These are phyloP conservation scores for Psidium friedrichsthalianum DNA, from an alignment of 345 rosid species.

Conservation along the genomic window DNA sequence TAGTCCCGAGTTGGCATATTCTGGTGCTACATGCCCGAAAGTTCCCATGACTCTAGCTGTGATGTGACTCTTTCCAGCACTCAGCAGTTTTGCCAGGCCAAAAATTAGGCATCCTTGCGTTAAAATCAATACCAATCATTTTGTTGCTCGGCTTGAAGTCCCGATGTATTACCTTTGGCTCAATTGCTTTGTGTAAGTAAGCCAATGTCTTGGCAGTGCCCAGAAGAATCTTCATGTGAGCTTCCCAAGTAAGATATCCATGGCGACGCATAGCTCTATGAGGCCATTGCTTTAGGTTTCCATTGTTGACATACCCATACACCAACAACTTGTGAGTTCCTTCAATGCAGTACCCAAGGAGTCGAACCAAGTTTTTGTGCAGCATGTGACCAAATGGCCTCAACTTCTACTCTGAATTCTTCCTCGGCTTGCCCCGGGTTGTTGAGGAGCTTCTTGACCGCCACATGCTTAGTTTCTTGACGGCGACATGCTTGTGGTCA, in stretches of 20 bases:
- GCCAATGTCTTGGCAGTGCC: constrained; percentile 93
- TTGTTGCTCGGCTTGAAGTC: constrained; percentile 96
- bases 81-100: constrained; percentile 85
- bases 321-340: constrained; percentile 93
- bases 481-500: no score
- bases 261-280: constrained; percentile 66
- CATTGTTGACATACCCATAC: constrained; percentile 84
- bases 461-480: no score
- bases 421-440: constrained; percentile 74
- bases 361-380: constrained; percentile 92
- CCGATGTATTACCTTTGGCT: constrained; percentile 96
- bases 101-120: constrained; percentile 87
- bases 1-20: constrained; percentile 89
- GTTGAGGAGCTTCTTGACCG: no score
- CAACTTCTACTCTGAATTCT: constrained; percentile 95
- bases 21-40: constrained; percentile 97
- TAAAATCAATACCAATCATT: constrained; percentile 69
- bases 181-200: constrained; percentile 93
- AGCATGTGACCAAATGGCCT: constrained; percentile 90
- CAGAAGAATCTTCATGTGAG: constrained; percentile 65
- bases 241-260: constrained; percentile 91
- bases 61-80: constrained; percentile 77
- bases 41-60: constrained; percentile 98
- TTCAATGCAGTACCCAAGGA: constrained; percentile 91
- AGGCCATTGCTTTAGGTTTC: constrained; percentile 94